Evolutionary conservation across 176 grass and related monocot species (phyloP).

Genomic region (Oryza glumipatula): DNA sequence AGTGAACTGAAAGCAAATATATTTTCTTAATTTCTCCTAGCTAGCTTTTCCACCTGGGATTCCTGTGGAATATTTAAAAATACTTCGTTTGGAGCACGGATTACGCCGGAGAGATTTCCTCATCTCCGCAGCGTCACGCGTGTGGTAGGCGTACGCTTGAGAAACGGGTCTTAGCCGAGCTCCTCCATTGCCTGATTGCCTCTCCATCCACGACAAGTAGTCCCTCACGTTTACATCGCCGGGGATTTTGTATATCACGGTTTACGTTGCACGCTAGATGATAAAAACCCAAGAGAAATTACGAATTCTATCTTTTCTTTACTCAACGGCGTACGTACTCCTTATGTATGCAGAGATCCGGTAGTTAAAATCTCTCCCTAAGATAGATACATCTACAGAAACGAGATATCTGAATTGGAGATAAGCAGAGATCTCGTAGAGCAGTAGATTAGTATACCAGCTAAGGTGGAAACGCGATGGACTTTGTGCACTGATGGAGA

Average conservation of each 20-base stretch:
- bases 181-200: constrained; percentile 12
- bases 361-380: background rate
- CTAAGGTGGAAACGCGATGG: background rate
- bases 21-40: background rate
- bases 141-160: background rate
- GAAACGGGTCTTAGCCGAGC: constrained; percentile 22
- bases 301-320: background rate
- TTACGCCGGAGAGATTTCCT: background rate
- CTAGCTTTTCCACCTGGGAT: background rate
- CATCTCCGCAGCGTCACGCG: background rate
- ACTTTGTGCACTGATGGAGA: background rate
- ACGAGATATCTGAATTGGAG: background rate
- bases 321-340: background rate
- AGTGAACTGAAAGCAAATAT: background rate
- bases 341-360: background rate
- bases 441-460: background rate
- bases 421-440: background rate
- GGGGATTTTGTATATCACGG: background rate
- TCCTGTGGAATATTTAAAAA: background rate
- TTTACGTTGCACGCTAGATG: no score
- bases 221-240: constrained; percentile 19
- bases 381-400: background rate
- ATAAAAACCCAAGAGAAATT: background rate
- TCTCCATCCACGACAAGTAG: constrained; percentile 11
- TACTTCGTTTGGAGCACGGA: background rate